Conservation (phyloP, 2,329 filamentous ascomycete genomes). For the Penicillium sp. region DNA sequence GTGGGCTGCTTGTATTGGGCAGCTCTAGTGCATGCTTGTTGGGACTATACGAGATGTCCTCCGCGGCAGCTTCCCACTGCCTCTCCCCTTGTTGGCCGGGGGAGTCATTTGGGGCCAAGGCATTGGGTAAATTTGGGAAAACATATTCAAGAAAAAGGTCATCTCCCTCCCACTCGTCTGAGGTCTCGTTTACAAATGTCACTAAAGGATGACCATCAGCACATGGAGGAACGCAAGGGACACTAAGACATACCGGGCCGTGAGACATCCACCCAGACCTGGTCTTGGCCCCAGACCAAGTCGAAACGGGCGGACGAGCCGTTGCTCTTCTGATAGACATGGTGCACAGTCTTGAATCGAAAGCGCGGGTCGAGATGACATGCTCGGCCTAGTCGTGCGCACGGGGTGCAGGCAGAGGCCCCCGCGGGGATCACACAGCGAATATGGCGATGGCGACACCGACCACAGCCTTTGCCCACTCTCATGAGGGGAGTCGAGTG, state of each 20-base stretch:
- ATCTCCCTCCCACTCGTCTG: slow-evolving; percentile 14
- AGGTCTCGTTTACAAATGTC: slow-evolving; percentile 28
- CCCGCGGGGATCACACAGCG: slow-evolving; percentile 30
- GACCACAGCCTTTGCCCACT: slow-evolving; percentile 34
- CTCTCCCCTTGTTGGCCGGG: neutral
- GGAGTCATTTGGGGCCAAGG: neutral
- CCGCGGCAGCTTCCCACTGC: neutral
- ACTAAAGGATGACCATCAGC: slow-evolving; percentile 15
- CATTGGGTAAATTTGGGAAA: neutral
- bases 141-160: neutral
- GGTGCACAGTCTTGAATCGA: slow-evolving; percentile 33
- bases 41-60: neutral
- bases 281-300: slow-evolving; percentile 30
- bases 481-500: slow-evolving; percentile 22
- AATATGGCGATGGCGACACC: slow-evolving; percentile 38
- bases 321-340: slow-evolving; percentile 34
- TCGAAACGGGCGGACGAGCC: slow-evolving; percentile 28
- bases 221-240: neutral
- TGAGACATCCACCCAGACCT: slow-evolving; percentile 34
- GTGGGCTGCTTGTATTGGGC: slow-evolving; percentile 8
- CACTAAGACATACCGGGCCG: slow-evolving; percentile 21
- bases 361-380: slow-evolving; percentile 36
- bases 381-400: slow-evolving; percentile 26
- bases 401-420: slow-evolving; percentile 30
- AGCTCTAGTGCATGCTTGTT: neutral